Evolutionary conservation across 257 asterid genomes (phyloP).

Genomic region (Solanum neorickii): DNA sequence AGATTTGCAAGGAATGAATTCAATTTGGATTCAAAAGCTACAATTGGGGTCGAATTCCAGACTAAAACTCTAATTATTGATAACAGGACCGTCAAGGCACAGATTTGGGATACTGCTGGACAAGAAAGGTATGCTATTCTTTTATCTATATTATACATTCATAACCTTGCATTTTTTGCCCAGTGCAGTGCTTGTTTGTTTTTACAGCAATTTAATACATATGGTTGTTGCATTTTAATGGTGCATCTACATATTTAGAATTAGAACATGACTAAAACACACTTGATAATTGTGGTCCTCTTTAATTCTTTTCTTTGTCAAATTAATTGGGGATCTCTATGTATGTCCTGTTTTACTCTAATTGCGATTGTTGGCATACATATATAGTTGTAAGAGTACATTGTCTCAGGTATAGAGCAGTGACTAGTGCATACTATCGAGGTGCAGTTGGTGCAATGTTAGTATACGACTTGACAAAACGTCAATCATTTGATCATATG

Average conservation of each 20-base stretch:
- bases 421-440: constrained; percentile 79
- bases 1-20: constrained; percentile 83
- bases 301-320: background rate
- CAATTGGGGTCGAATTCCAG: constrained; percentile 85
- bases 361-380: background rate
- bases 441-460: constrained; percentile 91
- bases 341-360: background rate
- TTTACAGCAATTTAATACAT: background rate
- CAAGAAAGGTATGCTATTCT: constrained; percentile 53
- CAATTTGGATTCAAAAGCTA: constrained; percentile 73
- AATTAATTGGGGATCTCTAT: too few species aligned
- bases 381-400: background rate
- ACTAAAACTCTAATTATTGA: constrained; percentile 69
- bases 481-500: constrained; percentile 83
- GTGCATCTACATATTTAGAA: background rate
- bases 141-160: background rate
- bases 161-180: background rate
- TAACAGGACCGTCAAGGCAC: constrained; percentile 72
- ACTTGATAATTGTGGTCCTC: background rate
- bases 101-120: constrained; percentile 94
- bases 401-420: constrained; percentile 59
- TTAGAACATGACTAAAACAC: background rate
- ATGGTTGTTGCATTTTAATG: background rate
- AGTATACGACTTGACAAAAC: constrained; percentile 69
- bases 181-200: background rate